Evolutionary conservation across 2,329 filamentous ascomycete genomes (phyloP).

Genomic region (Sporothrix humicola): DNA sequence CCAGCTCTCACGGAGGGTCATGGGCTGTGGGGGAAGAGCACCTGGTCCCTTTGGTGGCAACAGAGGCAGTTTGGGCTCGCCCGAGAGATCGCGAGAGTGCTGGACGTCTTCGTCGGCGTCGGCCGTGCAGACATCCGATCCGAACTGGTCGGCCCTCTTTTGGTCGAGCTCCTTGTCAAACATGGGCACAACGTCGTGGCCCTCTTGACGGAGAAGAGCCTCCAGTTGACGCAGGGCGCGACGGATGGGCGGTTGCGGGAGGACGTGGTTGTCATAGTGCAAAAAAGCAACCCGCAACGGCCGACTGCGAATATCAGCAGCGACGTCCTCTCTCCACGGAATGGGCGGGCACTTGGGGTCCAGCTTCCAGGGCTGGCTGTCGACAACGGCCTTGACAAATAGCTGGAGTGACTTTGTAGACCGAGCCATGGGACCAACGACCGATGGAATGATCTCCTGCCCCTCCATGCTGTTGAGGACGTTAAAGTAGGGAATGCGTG

Average conservation of each 20-base stretch:
- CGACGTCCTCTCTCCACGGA: not conserved
- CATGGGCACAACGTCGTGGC: slow-evolving; percentile 11
- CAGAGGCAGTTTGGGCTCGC: not conserved
- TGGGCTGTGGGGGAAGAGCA: not conserved
- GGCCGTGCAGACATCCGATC: not conserved
- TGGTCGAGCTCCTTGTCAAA: not conserved
- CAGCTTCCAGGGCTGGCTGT: not conserved
- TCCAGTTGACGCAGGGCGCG: not conserved
- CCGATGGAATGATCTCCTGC: slow-evolving; percentile 66
- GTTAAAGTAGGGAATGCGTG: slow-evolving; percentile 33
- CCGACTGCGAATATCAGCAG: not conserved
- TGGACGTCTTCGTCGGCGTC: slow-evolving; percentile 7
- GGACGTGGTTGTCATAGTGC: not conserved
- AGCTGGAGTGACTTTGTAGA: slow-evolving; percentile 58
- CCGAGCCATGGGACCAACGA: slow-evolving; percentile 66
- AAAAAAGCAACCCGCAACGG: not conserved
- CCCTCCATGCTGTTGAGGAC: slow-evolving; percentile 63
- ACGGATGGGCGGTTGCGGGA: slow-evolving; percentile 6
- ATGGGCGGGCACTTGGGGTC: not conserved
- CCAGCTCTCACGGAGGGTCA: not conserved
- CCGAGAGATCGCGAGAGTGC: not conserved
- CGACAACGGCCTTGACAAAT: not conserved
- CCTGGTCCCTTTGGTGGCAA: not conserved
- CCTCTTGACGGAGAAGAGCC: not conserved
- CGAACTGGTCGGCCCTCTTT: not conserved